These are phyloP conservation scores for Penstemon barbatus DNA, from an alignment of 257 asterid species.

Conservation along the genomic window DNA sequence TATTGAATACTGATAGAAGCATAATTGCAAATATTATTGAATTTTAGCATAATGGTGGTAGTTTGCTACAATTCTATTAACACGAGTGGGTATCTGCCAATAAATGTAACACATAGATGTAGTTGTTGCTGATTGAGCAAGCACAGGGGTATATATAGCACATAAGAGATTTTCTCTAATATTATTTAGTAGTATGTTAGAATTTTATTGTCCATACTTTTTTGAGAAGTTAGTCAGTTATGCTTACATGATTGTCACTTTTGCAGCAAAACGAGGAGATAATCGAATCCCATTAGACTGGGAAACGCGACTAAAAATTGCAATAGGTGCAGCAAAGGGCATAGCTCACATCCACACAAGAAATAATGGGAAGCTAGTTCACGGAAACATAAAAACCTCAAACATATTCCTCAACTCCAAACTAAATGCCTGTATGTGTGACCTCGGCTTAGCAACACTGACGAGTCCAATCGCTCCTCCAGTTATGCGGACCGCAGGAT, in stretches of 20 bases:
- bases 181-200: background rate
- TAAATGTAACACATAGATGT: no score
- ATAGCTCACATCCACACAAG: constrained; percentile 57
- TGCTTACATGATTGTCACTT: background rate
- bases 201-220: background rate
- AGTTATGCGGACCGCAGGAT: constrained; percentile 44
- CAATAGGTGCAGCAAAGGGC: constrained; percentile 61
- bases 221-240: no score
- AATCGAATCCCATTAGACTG: constrained; percentile 51
- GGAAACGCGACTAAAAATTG: constrained; percentile 61
- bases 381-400: constrained; percentile 70
- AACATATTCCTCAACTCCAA: constrained; percentile 72
- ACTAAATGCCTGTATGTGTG: constrained; percentile 49
- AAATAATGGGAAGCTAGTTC: constrained; percentile 52
- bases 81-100: no score
- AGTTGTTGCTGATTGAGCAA: no score
- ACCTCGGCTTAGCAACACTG: constrained; percentile 61
- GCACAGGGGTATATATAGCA: no score
- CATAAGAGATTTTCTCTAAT: no score
- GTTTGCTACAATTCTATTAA: no score
- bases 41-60: no score
- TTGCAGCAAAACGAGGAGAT: constrained; percentile 56
- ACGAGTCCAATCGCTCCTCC: constrained; percentile 43
- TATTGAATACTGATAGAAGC: no score
- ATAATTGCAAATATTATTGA: no score